These are phyloP conservation scores for Geotrichum restrictum DNA, from an alignment of 1,139 yeast species.

Conservation along the genomic window DNA sequence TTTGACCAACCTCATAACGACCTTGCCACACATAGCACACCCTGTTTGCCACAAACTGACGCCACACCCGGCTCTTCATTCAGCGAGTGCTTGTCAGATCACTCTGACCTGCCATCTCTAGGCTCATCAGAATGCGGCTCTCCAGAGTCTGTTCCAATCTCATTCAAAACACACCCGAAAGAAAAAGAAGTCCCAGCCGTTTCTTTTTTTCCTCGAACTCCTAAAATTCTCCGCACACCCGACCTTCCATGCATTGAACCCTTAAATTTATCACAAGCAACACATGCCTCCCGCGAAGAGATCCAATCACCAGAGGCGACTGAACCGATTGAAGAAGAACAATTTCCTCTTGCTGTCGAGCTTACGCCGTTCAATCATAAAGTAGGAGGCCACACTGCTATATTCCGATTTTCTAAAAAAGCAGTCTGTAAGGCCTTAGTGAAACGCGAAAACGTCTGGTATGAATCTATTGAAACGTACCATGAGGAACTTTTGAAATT, in stretches of 20 bases:
- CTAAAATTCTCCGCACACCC: constrained; percentile 23
- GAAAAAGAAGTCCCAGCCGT: constrained; percentile 51
- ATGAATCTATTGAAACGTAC: constrained; percentile 74
- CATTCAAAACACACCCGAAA: not conserved
- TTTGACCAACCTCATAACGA: no score
- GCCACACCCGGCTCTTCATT: no score
- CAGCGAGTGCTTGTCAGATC: no score
- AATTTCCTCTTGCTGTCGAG: constrained; percentile 55
- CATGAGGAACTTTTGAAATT: constrained; percentile 75
- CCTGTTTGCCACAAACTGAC: no score
- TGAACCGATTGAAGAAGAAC: not conserved
- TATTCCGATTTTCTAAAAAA: constrained; percentile 80
- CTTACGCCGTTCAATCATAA: constrained; percentile 82
- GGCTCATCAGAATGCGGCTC: not conserved
- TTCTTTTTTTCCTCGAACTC: constrained; percentile 55
- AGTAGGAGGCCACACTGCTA: constrained; percentile 98
- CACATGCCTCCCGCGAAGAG: no score
- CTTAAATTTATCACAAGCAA: not conserved
- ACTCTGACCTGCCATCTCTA: not conserved
- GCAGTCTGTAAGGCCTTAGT: constrained; percentile 96
- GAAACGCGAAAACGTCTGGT: constrained; percentile 85
- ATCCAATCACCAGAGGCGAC: not conserved
- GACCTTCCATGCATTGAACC: not conserved
- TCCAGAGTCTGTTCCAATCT: not conserved
- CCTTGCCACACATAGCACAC: no score